Base-by-base conservation (phyloP, 306 rosid species). In the Acacia melanoxylon region DNA sequence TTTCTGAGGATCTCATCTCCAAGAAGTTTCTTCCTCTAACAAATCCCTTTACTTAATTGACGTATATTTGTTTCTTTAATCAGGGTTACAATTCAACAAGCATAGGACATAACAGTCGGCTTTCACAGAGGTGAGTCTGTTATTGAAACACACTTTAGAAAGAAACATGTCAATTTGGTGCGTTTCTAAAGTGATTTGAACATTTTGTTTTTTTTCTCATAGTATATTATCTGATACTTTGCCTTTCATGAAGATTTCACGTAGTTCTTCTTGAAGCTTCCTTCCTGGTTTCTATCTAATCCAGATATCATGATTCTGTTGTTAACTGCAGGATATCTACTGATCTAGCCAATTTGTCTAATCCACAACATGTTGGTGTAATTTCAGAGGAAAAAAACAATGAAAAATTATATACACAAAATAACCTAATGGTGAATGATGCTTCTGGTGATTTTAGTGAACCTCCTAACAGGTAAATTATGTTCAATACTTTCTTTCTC, bases 261-360 rank as follows among this genome's bases (percentile, higher is more conserved):
- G 10, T 51, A 44, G 48, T 44, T 44, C 48, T 37, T 44, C 68
- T 68, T 65, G 20, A 74, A 74, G 69, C 56, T 27, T 24, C 56
- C 48, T 45, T 66, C 75, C 51, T 58, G 22, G 54, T 76, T 61
- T 69, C 65, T 65, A 29, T 41, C 76, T 19, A 35, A 75, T 86
- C 62, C 76, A 74, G 77, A 83, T 78, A 20, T 81, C 70, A 37
- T 48, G 79, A 65, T 66, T 61, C 67, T 31, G 5, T 72, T 83
- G 25, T 54, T 54, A 86, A 80, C 62, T 68, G 86, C 95, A 95
- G 98, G 92, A 87, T 93, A 29, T 89, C 98, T 73, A 93, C 94
- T 10, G 98, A 95, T 81, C 77, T 90, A 72, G 86, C 82, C 40
- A 89, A 85, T 84, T 75, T 86, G 72, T 82, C 95, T 59, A 77